Percentiles rank a stretch among this genome's conserved stretches.
Evolutionary conservation across 371 early-diverging fungal species (phyloP).

Genomic region (Chytridium lagenaria): DNA sequence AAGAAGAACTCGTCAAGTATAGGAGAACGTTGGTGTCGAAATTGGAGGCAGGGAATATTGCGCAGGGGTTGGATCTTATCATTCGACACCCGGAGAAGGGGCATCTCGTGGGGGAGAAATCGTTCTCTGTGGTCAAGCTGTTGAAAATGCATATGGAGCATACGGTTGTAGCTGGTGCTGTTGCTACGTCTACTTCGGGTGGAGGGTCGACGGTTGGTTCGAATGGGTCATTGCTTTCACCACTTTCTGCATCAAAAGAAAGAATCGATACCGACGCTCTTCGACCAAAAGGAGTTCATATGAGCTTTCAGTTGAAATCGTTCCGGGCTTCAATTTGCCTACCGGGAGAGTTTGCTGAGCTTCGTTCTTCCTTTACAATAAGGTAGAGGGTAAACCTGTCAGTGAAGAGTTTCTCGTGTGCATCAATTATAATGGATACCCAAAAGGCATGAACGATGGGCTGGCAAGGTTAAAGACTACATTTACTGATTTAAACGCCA

Average conservation of each 20-base stretch:
- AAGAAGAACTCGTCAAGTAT: conserved; percentile 63
- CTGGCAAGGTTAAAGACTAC: conserved; percentile 26
- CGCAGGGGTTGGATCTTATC: conserved; percentile 64
- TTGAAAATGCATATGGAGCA: conserved; percentile 64
- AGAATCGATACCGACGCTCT: neutral
- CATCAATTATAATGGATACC: conserved; percentile 65
- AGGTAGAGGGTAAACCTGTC: conserved; percentile 55
- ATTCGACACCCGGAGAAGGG: conserved; percentile 72
- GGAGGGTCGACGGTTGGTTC: neutral
- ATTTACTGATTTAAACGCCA: conserved; percentile 25
- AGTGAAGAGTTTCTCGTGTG: conserved; percentile 69
- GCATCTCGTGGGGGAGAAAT: conserved; percentile 61
- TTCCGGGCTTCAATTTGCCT: conserved; percentile 71
- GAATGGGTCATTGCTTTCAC: neutral
- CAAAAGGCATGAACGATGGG: conserved; percentile 46
- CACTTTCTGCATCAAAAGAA: neutral
- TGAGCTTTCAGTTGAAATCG: conserved; percentile 64
- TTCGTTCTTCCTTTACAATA: conserved; percentile 71
- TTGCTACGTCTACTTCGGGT: neutral
- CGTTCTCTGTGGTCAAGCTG: conserved; percentile 60
- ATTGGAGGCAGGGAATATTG: conserved; percentile 64
- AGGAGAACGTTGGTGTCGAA: conserved; percentile 65
- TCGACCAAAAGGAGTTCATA: neutral
- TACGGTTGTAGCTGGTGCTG: neutral
- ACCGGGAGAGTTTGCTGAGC: conserved; percentile 62